A percentile compares a stretch with the other conserved stretches of the same genome.
These are phyloP conservation scores for Lycium barbarum DNA, from an alignment of 257 asterid genomes.

Conservation along the genomic window DNA sequence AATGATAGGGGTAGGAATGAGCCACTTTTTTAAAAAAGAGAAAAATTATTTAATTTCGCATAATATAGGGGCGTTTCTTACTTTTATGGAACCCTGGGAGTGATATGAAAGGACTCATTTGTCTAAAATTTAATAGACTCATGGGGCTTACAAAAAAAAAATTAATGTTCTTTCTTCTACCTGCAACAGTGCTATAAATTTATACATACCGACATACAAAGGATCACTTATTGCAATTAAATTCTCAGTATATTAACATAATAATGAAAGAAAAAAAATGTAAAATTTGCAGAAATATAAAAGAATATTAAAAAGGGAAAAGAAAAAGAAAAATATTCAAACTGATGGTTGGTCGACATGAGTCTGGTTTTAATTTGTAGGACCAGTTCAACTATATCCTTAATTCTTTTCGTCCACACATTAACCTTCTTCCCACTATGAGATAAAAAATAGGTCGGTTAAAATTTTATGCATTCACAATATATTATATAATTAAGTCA, in stretches of 20 bases:
- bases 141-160: background rate
- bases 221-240: background rate
- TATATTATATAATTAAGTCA: too few species aligned
- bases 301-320: background rate
- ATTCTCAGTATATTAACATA: background rate
- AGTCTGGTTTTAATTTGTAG: constrained; percentile 11
- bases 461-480: too few species aligned
- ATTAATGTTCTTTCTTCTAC: background rate
- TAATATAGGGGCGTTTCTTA: background rate
- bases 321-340: background rate
- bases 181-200: background rate
- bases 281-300: background rate
- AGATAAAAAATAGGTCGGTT: too few species aligned
- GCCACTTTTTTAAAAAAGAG: too few species aligned
- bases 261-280: background rate
- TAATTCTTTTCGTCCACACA: too few species aligned
- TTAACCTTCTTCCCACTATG: too few species aligned
- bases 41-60: too few species aligned
- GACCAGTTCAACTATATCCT: background rate
- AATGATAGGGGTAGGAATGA: background rate
- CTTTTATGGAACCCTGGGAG: background rate
- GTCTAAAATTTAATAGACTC: constrained; percentile 26
- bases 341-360: constrained; percentile 1
- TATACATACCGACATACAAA: background rate
- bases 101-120: background rate